Base-by-base conservation (phyloP, 2,329 filamentous ascomycete species). In the Pyrenophora seminiperda region DNA sequence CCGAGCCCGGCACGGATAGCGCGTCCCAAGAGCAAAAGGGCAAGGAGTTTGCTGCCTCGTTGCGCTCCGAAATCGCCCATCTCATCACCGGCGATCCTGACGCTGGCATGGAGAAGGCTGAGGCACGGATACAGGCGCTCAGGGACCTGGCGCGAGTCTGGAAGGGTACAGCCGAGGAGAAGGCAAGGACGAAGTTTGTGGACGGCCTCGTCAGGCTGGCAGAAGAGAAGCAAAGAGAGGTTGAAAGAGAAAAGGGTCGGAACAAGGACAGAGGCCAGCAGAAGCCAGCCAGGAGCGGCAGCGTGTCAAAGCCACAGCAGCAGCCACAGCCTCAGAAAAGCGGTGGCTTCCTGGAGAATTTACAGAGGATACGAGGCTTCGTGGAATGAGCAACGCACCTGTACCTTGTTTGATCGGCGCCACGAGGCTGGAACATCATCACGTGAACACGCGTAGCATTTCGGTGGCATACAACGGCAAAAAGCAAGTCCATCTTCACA, bases 121-220 rank as follows among this genome's bases (percentile, higher is more conserved):
- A 83, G 10, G 80, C 81, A 47, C 80, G 90, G 36, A 86, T 97
- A 11, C 87, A 91, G 65, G 85, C 89, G 67, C 79, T 97, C 47
- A 87, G 91, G 65, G 82, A 86, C 55, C 75, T 97, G 56, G 84
- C 85, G 3, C 76, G 76, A n/a, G 86, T 99, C 17, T 99, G 94
- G 92, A 93, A 89, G 70, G 91, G 91, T n/a, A 97, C 94, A 2
- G 88, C 90, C 0, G 94, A 99, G 75, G 94, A 97, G 72, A 95
- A 90, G 74, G 90, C 91, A 5, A 80, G 94, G 44, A 76, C 77
- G 7, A 89, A 84, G 65, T 91, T 97, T 68, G 86, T 99, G 14
- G 93, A 97, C 58, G 81, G 82, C 42, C 72, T 99, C 62, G 85
- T 86, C 27, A 91, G 86, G 76, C 81, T 90, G 73, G 90, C 96